These are phyloP conservation scores for Sutorius australiensis DNA, from an alignment of 768 basidiomycete species.

Conservation along the genomic window DNA sequence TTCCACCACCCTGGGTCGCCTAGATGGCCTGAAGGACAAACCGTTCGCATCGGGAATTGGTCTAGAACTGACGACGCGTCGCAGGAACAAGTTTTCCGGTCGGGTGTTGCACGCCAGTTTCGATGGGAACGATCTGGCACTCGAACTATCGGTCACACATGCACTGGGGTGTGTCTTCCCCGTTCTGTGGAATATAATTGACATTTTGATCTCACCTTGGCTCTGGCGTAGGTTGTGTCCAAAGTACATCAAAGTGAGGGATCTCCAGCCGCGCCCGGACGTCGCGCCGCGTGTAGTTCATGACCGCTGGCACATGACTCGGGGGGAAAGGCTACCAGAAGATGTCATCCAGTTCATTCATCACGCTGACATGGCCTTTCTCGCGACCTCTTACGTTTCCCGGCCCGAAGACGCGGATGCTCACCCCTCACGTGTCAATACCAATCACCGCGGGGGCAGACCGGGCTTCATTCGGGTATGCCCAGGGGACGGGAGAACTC, in stretches of 20 bases:
- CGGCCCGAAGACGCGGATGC: conserved; percentile 32
- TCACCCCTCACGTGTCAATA: conserved; percentile 57
- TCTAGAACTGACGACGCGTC: conserved; percentile 51
- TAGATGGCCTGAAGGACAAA: conserved; percentile 11
- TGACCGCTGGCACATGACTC: conserved; percentile 29
- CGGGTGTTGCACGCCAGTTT: conserved; percentile 33
- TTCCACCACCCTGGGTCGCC: conserved; percentile 30
- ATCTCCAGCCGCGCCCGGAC: conserved; percentile 39
- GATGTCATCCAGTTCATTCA: conserved; percentile 47
- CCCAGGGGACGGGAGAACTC: conserved; percentile 49
- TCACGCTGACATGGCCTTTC: conserved; percentile 49
- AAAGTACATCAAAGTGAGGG: conserved; percentile 58
- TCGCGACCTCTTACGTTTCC: conserved; percentile 52
- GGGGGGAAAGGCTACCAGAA: conserved; percentile 43
- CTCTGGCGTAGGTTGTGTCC: conserved; percentile 50
- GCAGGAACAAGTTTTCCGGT: conserved; percentile 64
- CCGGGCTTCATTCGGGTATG: conserved; percentile 59
- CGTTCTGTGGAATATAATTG: neutral
- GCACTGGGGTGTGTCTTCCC: conserved; percentile 48
- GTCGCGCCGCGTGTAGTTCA: conserved; percentile 37
- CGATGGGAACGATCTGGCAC: conserved; percentile 26
- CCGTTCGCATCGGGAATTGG: conserved; percentile 54
- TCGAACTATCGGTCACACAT: conserved; percentile 50
- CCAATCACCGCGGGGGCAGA: conserved; percentile 64
- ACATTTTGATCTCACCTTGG: neutral